phyloP scores from a whole-genome alignment of 2,329 filamentous ascomycete species.

The Aureobasidium sp. region DNA sequence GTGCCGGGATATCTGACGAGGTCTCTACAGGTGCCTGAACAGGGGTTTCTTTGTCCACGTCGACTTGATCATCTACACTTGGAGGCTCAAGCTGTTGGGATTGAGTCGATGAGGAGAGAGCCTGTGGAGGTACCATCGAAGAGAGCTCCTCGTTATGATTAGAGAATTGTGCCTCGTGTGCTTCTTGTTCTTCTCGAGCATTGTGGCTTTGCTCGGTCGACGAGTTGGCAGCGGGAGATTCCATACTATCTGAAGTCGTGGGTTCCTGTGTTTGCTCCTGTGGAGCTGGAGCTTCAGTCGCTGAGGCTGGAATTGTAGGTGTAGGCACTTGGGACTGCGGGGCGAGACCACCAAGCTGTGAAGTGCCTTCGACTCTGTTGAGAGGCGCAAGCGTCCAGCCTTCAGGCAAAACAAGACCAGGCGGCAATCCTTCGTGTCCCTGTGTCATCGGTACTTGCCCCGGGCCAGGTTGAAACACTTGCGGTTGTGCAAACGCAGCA shows the following conservation, averaged over 20 bases:
- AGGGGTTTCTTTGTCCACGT: background rate
- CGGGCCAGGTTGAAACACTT: slow-evolving; percentile 26
- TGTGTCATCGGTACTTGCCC: slow-evolving; percentile 29
- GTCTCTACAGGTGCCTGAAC: background rate
- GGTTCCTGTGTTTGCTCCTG: background rate
- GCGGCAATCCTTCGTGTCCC: slow-evolving; percentile 42
- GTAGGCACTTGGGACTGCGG: background rate
- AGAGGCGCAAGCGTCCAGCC: slow-evolving; percentile 47
- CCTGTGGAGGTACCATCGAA: background rate
- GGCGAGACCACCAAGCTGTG: background rate
- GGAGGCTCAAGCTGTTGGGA: background rate
- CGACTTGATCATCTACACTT: background rate
- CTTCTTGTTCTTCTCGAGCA: background rate
- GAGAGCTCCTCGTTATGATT: background rate
- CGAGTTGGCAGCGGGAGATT: background rate
- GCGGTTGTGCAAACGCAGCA: slow-evolving; percentile 24
- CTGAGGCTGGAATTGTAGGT: background rate
- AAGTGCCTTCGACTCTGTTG: slow-evolving; percentile 25
- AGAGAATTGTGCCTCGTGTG: background rate
- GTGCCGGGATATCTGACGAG: background rate
- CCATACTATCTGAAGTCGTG: background rate
- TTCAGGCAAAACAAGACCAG: slow-evolving; percentile 45
- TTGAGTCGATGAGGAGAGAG: background rate
- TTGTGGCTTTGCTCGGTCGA: background rate
- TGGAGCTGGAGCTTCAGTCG: background rate